A percentile compares a stretch with the other conserved stretches of the same genome.
Conservation (phyloP, 306 rosid species). For the Amphicarpaea edgeworthii region DNA sequence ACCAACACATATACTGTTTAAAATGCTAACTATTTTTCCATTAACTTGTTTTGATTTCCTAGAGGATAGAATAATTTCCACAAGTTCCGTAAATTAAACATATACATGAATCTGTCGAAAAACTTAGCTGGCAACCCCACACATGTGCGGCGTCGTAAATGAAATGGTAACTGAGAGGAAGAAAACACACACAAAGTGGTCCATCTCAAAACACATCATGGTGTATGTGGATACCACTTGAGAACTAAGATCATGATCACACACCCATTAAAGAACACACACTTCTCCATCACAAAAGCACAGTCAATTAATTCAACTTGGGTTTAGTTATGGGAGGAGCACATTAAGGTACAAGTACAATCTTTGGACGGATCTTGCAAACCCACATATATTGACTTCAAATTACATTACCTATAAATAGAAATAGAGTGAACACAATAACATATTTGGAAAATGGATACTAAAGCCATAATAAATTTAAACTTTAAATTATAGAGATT, state of each 20-base stretch:
- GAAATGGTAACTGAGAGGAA: constrained; percentile 38
- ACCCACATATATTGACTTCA: neutral
- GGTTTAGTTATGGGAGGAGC: constrained; percentile 5
- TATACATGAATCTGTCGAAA: neutral
- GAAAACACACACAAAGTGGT: constrained; percentile 23
- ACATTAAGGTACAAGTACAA: neutral
- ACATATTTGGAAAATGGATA: constrained; percentile 4
- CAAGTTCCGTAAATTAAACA: neutral
- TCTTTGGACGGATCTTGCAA: neutral
- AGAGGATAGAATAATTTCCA: neutral
- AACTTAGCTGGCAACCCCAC: constrained; percentile 38
- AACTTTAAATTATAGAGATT: too few relatives aligned
- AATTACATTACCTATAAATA: neutral
- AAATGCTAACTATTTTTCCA: too few relatives aligned
- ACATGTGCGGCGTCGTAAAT: constrained; percentile 38
- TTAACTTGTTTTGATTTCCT: too few relatives aligned
- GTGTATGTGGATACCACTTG: constrained; percentile 41
- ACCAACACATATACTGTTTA: too few relatives aligned
- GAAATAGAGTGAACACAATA: neutral
- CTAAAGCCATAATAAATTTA: too few relatives aligned
- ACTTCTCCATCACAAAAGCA: constrained; percentile 11
- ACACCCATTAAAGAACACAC: constrained; percentile 33
- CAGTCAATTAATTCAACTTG: constrained; percentile 44
- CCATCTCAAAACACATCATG: constrained; percentile 45
- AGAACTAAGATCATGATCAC: constrained; percentile 37